These are phyloP conservation scores for Solanum lycopersicoides DNA, from an alignment of 257 asterid genomes.

Conservation along the genomic window DNA sequence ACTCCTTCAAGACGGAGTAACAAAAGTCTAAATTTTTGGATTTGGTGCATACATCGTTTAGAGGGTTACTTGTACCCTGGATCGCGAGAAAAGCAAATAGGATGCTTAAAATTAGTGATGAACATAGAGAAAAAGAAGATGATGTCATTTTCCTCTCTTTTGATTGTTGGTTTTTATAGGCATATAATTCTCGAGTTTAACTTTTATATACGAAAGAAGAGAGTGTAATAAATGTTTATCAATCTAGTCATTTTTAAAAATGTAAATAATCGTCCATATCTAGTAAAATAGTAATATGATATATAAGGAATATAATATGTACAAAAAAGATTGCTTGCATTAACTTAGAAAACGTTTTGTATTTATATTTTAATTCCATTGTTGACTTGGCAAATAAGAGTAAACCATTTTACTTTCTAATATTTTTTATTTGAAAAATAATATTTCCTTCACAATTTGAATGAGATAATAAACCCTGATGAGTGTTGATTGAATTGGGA, in stretches of 20 bases:
- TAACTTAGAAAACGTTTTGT: not conserved
- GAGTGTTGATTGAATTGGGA: too few relatives aligned
- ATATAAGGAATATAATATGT: not conserved
- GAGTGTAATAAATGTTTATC: not conserved
- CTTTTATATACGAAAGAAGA: not conserved
- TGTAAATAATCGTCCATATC: not conserved
- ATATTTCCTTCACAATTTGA: not conserved
- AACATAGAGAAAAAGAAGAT: not conserved
- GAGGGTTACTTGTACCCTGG: not conserved
- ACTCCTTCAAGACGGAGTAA: not conserved
- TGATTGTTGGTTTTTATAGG: not conserved
- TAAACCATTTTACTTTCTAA: not conserved
- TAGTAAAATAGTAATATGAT: not conserved
- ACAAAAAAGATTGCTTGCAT: not conserved
- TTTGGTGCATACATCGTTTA: not conserved
- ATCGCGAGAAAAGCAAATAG: not conserved
- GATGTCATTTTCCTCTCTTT: not conserved
- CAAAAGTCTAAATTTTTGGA: not conserved
- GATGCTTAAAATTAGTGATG: not conserved
- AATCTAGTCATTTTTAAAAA: not conserved
- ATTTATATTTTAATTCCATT: not conserved
- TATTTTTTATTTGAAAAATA: not conserved
- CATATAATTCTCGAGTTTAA: not conserved
- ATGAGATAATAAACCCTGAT: not conserved
- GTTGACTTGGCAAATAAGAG: not conserved